Evolutionary conservation across 306 rosid genomes (phyloP).

Genomic region (Rubus idaeus): DNA sequence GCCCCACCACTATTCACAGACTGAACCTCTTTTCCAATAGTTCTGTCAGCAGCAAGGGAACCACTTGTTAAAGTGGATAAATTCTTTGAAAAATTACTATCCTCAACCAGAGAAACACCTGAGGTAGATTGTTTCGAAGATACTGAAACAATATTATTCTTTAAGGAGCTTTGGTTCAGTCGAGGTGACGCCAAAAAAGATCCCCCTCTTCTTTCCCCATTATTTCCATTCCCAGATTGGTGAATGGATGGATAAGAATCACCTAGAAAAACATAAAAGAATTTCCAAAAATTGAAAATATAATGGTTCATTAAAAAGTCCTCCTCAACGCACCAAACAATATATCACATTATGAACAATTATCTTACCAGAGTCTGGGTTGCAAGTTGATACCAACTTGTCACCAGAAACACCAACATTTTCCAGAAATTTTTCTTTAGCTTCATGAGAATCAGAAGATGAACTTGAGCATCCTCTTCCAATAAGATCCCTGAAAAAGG

Average conservation of each 20-base stretch:
- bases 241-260: conserved; percentile 34
- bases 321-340: conserved; percentile 19
- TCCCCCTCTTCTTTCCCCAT: conserved; percentile 41
- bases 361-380: conserved; percentile 54
- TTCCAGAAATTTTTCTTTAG: conserved; percentile 48
- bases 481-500: conserved; percentile 51
- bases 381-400: conserved; percentile 48
- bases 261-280: conserved; percentile 25
- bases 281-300: too few species aligned
- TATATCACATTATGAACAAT: conserved; percentile 18
- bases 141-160: conserved; percentile 35
- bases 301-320: too few species aligned
- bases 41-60: conserved; percentile 44
- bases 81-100: conserved; percentile 28
- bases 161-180: conserved; percentile 34
- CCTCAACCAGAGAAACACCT: conserved; percentile 33
- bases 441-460: conserved; percentile 64
- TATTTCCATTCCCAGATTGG: conserved; percentile 38
- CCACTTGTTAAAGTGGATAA: conserved; percentile 36
- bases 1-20: conserved; percentile 44
- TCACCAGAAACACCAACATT: conserved; percentile 43
- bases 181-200: conserved; percentile 39
- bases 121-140: conserved; percentile 36
- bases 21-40: conserved; percentile 43
- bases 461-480: conserved; percentile 53